Conservation (phyloP, 2,329 filamentous ascomycete genomes). For the Exophiala oligosperma region DNA sequence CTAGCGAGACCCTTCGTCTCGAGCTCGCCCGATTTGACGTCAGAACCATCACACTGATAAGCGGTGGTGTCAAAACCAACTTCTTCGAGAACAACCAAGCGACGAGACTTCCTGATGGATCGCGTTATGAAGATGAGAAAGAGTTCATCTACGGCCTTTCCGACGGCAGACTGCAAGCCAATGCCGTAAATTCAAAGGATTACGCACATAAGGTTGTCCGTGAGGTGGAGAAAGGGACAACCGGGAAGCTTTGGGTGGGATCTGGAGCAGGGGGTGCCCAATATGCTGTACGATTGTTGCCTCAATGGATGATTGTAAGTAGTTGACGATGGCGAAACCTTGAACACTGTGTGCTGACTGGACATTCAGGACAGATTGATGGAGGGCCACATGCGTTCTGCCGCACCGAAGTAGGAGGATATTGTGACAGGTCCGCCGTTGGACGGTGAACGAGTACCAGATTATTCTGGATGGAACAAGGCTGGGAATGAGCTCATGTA, state of each 20-base stretch:
- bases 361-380: too few relatives aligned
- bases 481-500: too few relatives aligned
- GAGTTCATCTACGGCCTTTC: slow-evolving; percentile 9
- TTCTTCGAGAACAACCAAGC: slow-evolving; percentile 7
- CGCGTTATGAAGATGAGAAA: slow-evolving; percentile 15
- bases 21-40: slow-evolving; percentile 21
- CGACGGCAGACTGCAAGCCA: slow-evolving; percentile 17
- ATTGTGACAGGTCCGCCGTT: too few relatives aligned
- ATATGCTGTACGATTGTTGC: slow-evolving; percentile 8
- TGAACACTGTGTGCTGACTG: too few relatives aligned
- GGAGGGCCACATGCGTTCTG: too few relatives aligned
- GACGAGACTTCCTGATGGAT: slow-evolving; percentile 14
- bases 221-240: slow-evolving; percentile 18
- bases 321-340: too few relatives aligned
- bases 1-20: slow-evolving; percentile 21
- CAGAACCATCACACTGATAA: slow-evolving; percentile 19
- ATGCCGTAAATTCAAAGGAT: slow-evolving; percentile 13
- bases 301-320: slow-evolving; percentile 15
- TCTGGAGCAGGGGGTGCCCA: slow-evolving; percentile 9
- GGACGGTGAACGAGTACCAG: too few relatives aligned
- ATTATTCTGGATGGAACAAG: too few relatives aligned
- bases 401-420: too few relatives aligned
- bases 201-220: slow-evolving; percentile 16
- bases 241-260: slow-evolving; percentile 19
- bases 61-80: slow-evolving; percentile 17